These are phyloP conservation scores for Oryza brachyantha DNA, from an alignment of 176 grass and related monocot species.

Conservation along the genomic window DNA sequence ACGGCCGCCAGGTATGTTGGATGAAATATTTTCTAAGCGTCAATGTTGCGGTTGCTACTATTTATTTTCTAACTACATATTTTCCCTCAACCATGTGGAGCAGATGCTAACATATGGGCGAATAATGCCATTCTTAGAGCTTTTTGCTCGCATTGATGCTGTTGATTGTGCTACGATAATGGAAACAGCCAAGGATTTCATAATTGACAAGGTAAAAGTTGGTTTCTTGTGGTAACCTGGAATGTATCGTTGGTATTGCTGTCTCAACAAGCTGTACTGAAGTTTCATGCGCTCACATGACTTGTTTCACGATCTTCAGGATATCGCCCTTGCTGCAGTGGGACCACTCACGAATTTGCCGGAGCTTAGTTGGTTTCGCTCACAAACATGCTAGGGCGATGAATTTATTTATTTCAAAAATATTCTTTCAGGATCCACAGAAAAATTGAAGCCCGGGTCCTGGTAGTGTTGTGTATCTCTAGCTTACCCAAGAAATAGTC, in stretches of 20 bases:
- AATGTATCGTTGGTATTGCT: not conserved
- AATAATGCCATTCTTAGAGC: constrained; percentile 78
- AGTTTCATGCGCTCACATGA: constrained; percentile 7
- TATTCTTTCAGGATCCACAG: constrained; percentile 14
- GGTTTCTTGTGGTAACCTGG: not conserved
- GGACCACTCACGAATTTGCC: constrained; percentile 67
- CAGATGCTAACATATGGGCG: constrained; percentile 96
- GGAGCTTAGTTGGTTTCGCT: constrained; percentile 80
- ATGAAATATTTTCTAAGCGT: not conserved
- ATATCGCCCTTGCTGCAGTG: constrained; percentile 74
- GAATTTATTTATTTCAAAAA: constrained; percentile 20
- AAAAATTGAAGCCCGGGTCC: constrained; percentile 22
- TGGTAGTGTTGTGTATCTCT: constrained; percentile 42
- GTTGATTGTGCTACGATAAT: constrained; percentile 74
- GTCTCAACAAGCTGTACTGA: not conserved
- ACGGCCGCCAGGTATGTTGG: constrained; percentile 80
- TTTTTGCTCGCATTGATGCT: constrained; percentile 95
- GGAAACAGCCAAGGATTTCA: constrained; percentile 79
- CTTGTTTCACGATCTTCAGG: constrained; percentile 47
- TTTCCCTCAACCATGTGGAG: constrained; percentile 21
- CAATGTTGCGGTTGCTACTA: not conserved
- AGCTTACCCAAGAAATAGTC: not conserved
- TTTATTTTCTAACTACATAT: not conserved
- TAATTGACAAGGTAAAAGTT: constrained; percentile 73
- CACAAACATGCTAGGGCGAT: constrained; percentile 39